These are phyloP conservation scores for Penicillium ochrochloron DNA, from an alignment of 495 filamentous ascomycete species.

Conservation along the genomic window DNA sequence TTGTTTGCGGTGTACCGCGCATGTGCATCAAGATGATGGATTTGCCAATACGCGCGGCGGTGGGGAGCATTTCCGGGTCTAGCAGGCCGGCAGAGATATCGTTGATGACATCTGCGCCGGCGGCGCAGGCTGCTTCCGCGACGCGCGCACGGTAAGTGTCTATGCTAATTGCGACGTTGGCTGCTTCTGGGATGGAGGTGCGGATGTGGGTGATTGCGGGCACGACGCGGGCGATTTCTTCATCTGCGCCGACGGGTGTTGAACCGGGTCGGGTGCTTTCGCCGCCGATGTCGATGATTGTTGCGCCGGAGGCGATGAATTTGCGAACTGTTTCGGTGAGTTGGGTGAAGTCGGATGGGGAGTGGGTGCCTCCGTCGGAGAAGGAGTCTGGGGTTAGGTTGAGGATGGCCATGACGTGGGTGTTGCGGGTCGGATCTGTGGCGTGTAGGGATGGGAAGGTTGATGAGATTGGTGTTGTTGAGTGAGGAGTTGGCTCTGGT, in stretches of 20 bases:
- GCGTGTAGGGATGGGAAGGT: conserved; percentile 63
- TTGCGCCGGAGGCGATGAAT: conserved; percentile 70
- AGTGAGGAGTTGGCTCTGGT: conserved; percentile 53
- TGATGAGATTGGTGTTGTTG: conserved; percentile 71
- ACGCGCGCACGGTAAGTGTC: conserved; percentile 92
- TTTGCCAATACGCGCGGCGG: conserved; percentile 77
- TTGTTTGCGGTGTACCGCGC: conserved; percentile 85
- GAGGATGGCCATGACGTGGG: conserved; percentile 89
- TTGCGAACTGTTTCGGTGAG: conserved; percentile 55
- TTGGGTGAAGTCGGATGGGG: conserved; percentile 39
- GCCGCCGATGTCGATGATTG: conserved; percentile 90
- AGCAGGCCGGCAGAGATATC: conserved; percentile 85
- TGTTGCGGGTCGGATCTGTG: conserved; percentile 65
- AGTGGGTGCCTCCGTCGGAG: conserved; percentile 81
- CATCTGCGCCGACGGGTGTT: conserved; percentile 62
- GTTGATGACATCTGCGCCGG: conserved; percentile 93
- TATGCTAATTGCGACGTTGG: conserved; percentile 73
- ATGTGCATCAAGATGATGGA: conserved; percentile 94
- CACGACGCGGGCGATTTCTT: conserved; percentile 79
- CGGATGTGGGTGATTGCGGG: conserved; percentile 78
- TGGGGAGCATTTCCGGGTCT: conserved; percentile 81
- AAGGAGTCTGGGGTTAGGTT: conserved; percentile 98
- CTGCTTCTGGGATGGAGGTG: conserved; percentile 59
- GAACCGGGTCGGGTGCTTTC: conserved; percentile 86
- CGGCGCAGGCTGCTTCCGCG: conserved; percentile 76